Evolutionary conservation across 345 rosid genomes (phyloP).

Genomic region (Ailanthus altissimus): DNA sequence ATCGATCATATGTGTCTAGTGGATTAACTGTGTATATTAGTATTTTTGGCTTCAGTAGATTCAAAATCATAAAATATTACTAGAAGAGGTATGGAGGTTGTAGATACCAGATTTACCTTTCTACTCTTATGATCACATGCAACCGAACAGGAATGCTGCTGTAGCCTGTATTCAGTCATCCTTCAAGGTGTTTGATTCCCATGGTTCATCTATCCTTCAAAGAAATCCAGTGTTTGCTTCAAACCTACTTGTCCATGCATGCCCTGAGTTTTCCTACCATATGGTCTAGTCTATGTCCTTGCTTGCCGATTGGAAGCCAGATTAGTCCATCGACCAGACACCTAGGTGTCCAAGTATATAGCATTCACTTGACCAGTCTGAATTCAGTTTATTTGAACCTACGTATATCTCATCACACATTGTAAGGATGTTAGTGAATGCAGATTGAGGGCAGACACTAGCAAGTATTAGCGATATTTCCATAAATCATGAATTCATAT

Average conservation of each 20-base stretch:
- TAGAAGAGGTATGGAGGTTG: neutral
- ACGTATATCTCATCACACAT: neutral
- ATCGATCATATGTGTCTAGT: neutral
- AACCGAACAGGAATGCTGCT: neutral
- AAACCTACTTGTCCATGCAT: neutral
- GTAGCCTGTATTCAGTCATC: constrained; percentile 6
- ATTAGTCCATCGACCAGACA: neutral
- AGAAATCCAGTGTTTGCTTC: constrained; percentile 7
- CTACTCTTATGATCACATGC: neutral
- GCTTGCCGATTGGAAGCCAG: constrained; percentile 1
- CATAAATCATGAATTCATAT: neutral
- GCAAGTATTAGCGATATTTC: neutral
- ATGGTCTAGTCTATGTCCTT: neutral
- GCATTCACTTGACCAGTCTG: neutral
- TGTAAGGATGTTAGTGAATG: neutral
- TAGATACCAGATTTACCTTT: constrained; percentile 8
- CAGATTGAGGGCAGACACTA: neutral
- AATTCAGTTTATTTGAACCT: neutral
- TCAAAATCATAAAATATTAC: neutral
- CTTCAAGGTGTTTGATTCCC: neutral
- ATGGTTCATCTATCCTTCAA: neutral
- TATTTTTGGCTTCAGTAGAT: neutral
- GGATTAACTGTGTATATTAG: neutral
- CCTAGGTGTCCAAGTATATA: neutral
- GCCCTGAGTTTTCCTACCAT: neutral